phyloP scores from a whole-genome alignment of 106 monocot species.

The Gastrodia elata region DNA sequence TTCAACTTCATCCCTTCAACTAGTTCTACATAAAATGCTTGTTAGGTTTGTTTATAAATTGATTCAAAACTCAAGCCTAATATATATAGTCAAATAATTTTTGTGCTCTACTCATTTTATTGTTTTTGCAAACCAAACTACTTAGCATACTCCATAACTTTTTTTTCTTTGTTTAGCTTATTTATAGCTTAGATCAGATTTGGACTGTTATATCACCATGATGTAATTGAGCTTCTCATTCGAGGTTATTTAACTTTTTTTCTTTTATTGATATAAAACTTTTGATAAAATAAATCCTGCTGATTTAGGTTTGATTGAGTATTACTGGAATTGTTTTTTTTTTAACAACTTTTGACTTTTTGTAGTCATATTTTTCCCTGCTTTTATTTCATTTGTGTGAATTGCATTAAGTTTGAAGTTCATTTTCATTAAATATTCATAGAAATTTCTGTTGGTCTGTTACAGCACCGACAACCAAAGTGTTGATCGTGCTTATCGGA shows the following conservation, averaged over 20 bases:
- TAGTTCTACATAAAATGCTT: no score
- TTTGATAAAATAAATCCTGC: background rate
- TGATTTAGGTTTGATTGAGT: background rate
- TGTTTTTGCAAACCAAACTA: no score
- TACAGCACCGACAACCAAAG: slow-evolving; percentile 91
- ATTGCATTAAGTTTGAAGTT: background rate
- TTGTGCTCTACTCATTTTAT: no score
- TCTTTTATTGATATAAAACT: background rate
- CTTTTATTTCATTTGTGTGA: background rate
- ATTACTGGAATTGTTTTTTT: no score
- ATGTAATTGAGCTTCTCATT: slow-evolving; percentile 1
- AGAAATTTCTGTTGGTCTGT: slow-evolving; percentile 9
- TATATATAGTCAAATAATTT: no score
- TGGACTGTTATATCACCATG: background rate
- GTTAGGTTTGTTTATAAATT: no score
- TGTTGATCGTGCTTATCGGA: slow-evolving; percentile 97
- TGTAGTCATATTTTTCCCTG: background rate
- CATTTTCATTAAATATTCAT: background rate
- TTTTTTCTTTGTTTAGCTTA: background rate
- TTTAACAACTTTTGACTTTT: no score
- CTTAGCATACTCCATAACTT: no score
- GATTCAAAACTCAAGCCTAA: no score
- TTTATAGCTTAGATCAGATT: background rate
- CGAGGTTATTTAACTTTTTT: background rate
- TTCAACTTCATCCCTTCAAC: no score